Evolutionary conservation across 371 early-diverging fungal species (phyloP).

Genomic region (Vairimorpha apis): DNA sequence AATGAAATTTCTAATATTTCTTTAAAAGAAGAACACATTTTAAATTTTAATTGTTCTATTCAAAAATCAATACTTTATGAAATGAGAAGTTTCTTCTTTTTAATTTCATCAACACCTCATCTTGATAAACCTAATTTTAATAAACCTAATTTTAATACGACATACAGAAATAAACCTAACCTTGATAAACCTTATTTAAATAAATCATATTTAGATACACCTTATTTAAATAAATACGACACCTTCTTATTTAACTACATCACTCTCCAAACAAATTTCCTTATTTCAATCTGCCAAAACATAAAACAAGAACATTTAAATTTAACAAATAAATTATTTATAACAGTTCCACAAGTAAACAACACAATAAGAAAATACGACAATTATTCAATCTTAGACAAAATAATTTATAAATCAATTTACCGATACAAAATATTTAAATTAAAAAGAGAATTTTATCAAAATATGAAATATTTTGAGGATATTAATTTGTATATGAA

Average conservation of each 20-base stretch:
- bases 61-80: too few species aligned
- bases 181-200: conserved; percentile 6
- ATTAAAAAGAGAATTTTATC: conserved; percentile 13
- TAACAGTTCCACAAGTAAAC: conserved; percentile 32
- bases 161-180: conserved; percentile 4
- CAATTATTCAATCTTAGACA: conserved; percentile 28
- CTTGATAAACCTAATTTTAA: background rate
- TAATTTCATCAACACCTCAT: background rate
- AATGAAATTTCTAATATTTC: too few species aligned
- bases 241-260: conserved; percentile 27
- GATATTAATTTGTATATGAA: conserved; percentile 11
- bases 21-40: too few species aligned
- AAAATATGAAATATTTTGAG: conserved; percentile 2
- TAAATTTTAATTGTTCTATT: too few species aligned
- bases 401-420: background rate
- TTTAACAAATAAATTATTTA: conserved; percentile 16
- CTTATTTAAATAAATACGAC: background rate
- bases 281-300: background rate
- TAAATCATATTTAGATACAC: conserved; percentile 13
- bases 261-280: background rate
- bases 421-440: conserved; percentile 10
- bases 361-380: conserved; percentile 25
- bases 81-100: too few species aligned
- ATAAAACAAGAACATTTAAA: conserved; percentile 22
- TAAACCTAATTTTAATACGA: conserved; percentile 2